phyloP scores from a whole-genome alignment of 352 stramenopile species.

The Phytophthora gonapodyides region DNA sequence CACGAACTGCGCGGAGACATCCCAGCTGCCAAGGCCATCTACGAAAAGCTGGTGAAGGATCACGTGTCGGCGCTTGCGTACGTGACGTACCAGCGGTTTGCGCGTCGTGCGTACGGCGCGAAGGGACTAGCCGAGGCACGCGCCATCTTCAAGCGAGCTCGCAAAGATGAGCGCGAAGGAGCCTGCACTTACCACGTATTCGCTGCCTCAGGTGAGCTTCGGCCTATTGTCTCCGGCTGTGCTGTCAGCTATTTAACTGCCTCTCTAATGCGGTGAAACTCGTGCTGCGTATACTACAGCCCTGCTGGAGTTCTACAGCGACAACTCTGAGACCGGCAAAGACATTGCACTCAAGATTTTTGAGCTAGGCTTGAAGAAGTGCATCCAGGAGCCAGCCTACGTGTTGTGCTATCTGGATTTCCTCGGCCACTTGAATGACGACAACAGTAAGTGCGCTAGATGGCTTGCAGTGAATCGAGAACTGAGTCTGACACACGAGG shows the following conservation, averaged over 20 bases:
- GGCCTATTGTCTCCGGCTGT: neutral
- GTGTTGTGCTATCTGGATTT: constrained; percentile 89
- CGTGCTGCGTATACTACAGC: constrained; percentile 39
- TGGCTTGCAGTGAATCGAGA: neutral
- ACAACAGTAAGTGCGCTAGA: constrained; percentile 74
- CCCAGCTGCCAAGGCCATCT: constrained; percentile 70
- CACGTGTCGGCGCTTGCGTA: constrained; percentile 77
- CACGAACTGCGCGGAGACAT: constrained; percentile 76
- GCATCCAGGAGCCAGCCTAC: constrained; percentile 85
- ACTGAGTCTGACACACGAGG: constrained; percentile 1
- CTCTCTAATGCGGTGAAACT: constrained; percentile 16
- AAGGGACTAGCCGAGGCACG: constrained; percentile 80
- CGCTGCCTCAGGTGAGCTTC: constrained; percentile 67
- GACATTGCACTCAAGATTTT: constrained; percentile 91
- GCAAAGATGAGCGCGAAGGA: constrained; percentile 84
- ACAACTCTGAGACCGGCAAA: constrained; percentile 79
- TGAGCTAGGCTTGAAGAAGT: constrained; percentile 88
- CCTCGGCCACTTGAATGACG: constrained; percentile 85
- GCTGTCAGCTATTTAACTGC: neutral
- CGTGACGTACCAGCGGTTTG: constrained; percentile 87
- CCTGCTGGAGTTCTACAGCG: constrained; percentile 86
- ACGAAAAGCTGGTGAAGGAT: constrained; percentile 81
- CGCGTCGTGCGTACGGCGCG: constrained; percentile 69
- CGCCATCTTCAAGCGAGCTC: constrained; percentile 78
- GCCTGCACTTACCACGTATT: constrained; percentile 86